A percentile compares a stretch with the other conserved stretches of the same genome.
phyloP scores from a whole-genome alignment of 139 green algal species.

The Tetradesmus lagerheimii region DNA sequence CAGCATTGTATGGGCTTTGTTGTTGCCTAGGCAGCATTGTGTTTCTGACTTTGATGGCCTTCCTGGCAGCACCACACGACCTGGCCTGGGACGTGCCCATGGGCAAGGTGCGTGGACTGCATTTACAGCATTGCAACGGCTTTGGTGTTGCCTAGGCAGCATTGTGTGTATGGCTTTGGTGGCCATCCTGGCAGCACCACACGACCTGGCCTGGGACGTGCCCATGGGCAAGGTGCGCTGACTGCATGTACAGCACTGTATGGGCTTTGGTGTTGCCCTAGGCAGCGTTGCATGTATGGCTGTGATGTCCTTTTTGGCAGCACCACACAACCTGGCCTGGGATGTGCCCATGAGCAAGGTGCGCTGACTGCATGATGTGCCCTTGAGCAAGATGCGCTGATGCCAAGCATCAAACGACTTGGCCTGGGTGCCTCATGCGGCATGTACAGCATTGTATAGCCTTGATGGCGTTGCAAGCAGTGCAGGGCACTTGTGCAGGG shows the following conservation, averaged over 20 bases:
- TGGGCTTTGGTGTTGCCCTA: no score
- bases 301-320: neutral
- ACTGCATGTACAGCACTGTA: no score
- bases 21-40: no score
- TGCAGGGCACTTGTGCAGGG: no score
- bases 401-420: neutral
- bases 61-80: neutral
- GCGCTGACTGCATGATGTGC: neutral
- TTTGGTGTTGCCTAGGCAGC: no score
- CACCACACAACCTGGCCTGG: neutral
- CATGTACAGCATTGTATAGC: no score
- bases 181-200: neutral
- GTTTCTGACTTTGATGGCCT: neutral
- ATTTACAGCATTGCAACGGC: no score
- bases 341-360: neutral
- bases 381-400: neutral
- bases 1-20: no score
- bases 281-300: no score
- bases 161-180: no score
- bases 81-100: neutral
- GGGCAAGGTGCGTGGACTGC: no score
- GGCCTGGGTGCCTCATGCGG: neutral
- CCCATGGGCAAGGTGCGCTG: neutral
- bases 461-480: no score
- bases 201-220: constrained; percentile 11